phyloP scores from a whole-genome alignment of 345 rosid species.

The Excoecaria cochinchinensis region DNA sequence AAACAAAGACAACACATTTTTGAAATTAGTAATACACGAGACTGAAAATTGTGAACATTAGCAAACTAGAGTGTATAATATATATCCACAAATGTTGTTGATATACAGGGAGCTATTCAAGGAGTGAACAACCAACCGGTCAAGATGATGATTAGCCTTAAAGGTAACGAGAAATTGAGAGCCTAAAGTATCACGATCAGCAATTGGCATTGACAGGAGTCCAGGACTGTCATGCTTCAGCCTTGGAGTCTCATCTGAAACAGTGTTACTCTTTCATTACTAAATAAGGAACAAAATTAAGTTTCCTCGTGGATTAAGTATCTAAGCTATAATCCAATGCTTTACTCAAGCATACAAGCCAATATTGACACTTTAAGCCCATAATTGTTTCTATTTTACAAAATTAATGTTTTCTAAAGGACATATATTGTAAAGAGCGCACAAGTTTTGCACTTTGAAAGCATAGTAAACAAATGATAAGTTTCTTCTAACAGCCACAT shows the following conservation, averaged over 20 bases:
- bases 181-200: constrained; percentile 79
- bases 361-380: neutral
- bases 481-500: neutral
- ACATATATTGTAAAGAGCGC: neutral
- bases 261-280: constrained; percentile 19
- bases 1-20: neutral
- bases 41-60: neutral
- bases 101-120: neutral
- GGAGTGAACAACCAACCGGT: constrained; percentile 46
- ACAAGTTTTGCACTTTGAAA: neutral
- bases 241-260: constrained; percentile 79
- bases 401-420: neutral
- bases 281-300: neutral
- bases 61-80: neutral
- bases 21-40: neutral
- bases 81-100: neutral
- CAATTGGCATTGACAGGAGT: constrained; percentile 74
- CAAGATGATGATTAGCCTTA: constrained; percentile 73
- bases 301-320: neutral
- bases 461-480: neutral
- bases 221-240: constrained; percentile 82
- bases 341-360: neutral
- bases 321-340: constrained; percentile 1
- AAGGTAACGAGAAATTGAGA: constrained; percentile 86
- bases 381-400: neutral